Conservation (phyloP, 164 flowering plant genomes). For the Euptelea pleiosperma region DNA sequence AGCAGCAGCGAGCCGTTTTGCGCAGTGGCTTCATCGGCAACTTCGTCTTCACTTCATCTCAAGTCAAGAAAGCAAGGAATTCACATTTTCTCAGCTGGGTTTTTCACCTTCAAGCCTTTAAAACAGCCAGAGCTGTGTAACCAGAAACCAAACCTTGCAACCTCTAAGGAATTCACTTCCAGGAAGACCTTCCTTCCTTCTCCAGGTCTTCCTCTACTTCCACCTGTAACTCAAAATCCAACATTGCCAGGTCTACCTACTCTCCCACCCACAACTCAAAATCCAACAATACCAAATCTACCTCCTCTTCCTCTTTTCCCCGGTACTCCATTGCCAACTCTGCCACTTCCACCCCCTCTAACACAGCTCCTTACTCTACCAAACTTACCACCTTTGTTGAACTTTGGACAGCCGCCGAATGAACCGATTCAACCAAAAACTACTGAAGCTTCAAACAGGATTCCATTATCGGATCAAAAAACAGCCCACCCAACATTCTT, state of each 20-base stretch:
- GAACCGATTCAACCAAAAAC: too few species aligned
- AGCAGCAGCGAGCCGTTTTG: conserved; percentile 72
- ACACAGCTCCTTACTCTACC: conserved; percentile 26
- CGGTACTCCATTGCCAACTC: conserved; percentile 18
- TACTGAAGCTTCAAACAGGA: neutral
- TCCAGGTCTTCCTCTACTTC: conserved; percentile 5
- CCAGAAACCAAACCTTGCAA: conserved; percentile 40
- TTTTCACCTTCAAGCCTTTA: conserved; percentile 64
- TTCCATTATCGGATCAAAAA: too few species aligned
- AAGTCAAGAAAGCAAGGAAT: conserved; percentile 53
- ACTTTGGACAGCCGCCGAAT: conserved; percentile 3
- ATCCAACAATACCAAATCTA: conserved; percentile 24
- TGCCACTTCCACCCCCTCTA: conserved; percentile 23
- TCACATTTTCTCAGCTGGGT: conserved; percentile 60
- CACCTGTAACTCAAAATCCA: conserved; percentile 15
- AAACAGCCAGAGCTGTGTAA: conserved; percentile 52
- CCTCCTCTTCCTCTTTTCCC: too few species aligned
- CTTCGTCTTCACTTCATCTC: conserved; percentile 53
- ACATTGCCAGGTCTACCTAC: conserved; percentile 18
- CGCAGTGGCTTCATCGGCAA: conserved; percentile 60
- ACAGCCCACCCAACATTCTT: conserved; percentile 5
- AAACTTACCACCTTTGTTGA: conserved; percentile 21
- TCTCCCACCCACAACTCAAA: conserved; percentile 3
- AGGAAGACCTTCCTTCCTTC: conserved; percentile 8
- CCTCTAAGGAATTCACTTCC: conserved; percentile 16